Percentiles rank a stretch among this genome's conserved stretches.
These are phyloP conservation scores for Phytopythium delawarense DNA, from an alignment of 352 stramenopile genomes.

Conservation along the genomic window DNA sequence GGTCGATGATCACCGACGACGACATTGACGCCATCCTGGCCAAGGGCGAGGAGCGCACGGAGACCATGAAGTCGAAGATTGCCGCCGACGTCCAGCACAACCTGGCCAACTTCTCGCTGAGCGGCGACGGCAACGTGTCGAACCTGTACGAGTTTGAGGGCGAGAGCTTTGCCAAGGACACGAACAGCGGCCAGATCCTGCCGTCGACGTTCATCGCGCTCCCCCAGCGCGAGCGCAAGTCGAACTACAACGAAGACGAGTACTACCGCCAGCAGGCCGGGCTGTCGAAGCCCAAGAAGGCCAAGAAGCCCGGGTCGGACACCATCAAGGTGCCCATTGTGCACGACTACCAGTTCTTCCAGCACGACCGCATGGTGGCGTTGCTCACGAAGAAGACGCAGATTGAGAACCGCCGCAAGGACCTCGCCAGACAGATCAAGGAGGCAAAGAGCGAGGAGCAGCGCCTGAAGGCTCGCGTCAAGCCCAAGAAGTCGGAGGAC, in stretches of 20 bases:
- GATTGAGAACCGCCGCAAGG: slow-evolving; percentile 88
- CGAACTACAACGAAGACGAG: slow-evolving; percentile 96
- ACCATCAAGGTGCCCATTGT: slow-evolving; percentile 87
- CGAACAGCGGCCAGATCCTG: slow-evolving; percentile 68
- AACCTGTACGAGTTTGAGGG: slow-evolving; percentile 88
- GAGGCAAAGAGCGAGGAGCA: slow-evolving; percentile 82
- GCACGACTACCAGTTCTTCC: slow-evolving; percentile 96
- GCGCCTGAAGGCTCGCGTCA: slow-evolving; percentile 47
- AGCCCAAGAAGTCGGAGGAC: slow-evolving; percentile 61
- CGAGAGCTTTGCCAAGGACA: slow-evolving; percentile 88
- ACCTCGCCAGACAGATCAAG: slow-evolving; percentile 77
- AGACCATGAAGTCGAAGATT: slow-evolving; percentile 87
- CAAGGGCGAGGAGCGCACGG: slow-evolving; percentile 88
- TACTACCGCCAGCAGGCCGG: slow-evolving; percentile 92
- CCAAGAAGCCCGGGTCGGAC: slow-evolving; percentile 86
- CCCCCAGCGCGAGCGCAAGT: slow-evolving; percentile 84
- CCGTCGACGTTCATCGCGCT: slow-evolving; percentile 90
- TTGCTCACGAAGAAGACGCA: slow-evolving; percentile 85
- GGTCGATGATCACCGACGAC: slow-evolving; percentile 89
- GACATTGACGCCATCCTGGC: slow-evolving; percentile 92
- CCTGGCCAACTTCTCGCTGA: slow-evolving; percentile 93
- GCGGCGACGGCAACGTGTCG: slow-evolving; percentile 79
- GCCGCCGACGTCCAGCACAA: slow-evolving; percentile 94
- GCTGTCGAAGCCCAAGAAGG: slow-evolving; percentile 79
- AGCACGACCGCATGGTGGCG: slow-evolving; percentile 85